Evolutionary conservation across 305 asterid genomes (phyloP).

Genomic region (Fraxinus dipetala): DNA sequence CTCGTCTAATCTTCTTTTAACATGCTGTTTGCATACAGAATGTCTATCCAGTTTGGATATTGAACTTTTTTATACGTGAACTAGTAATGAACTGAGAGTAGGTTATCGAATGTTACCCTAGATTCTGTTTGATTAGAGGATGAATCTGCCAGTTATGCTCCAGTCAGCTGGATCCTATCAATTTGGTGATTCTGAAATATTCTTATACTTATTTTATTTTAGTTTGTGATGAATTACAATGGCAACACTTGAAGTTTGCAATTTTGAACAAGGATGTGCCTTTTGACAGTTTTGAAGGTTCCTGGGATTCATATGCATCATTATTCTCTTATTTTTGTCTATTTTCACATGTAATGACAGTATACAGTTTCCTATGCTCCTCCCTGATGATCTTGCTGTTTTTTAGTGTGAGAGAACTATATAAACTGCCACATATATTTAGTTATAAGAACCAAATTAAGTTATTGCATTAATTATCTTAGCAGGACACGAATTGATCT

Average conservation of each 20-base stretch:
- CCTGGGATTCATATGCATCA: neutral
- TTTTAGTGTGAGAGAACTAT: neutral
- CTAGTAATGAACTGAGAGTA: neutral
- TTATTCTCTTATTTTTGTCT: neutral
- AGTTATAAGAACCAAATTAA: neutral
- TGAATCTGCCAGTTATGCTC: neutral
- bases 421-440: neutral
- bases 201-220: neutral
- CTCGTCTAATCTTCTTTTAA: neutral
- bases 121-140: neutral
- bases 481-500: neutral
- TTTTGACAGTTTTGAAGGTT: neutral
- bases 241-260: slow-evolving; percentile 4
- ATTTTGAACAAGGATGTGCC: neutral
- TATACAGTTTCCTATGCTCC: slow-evolving; percentile 4
- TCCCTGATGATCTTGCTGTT: slow-evolving; percentile 1
- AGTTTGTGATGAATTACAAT: neutral
- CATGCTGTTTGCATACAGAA: neutral
- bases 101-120: neutral
- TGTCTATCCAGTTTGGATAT: neutral
- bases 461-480: neutral
- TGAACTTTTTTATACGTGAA: neutral
- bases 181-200: neutral
- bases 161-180: neutral
- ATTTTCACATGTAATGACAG: slow-evolving; percentile 1